Evolutionary conservation across 2,329 filamentous ascomycete genomes (phyloP), one percentile per base, ranked within the genome.

Genomic region (Microdochium bolleyi): DNA sequence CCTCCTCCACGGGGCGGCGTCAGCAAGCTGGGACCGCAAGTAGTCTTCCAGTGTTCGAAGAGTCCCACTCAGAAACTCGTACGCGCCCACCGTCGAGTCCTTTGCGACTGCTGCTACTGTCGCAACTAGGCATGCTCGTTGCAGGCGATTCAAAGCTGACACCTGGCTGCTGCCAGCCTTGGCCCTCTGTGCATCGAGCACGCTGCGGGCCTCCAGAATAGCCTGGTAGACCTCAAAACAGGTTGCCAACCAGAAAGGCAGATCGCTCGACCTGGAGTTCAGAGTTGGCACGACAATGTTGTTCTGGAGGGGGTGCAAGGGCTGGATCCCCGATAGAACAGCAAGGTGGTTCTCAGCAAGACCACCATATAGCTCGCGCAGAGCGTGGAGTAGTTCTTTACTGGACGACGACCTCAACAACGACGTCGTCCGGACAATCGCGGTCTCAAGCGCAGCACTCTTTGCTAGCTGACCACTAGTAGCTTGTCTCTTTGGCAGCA

Each of bases 221-320:
- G 76, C 71, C 13, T 71, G 60, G 46, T 73, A 73, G 49, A 76
- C 67, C 50, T 85, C 81, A 51, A 79, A 78, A 56, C 76, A 75
- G 7, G 67, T 66, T 14, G 73, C 76, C 13, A 80, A 67, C 79
- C 80, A 84, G 54, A 67, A 67, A 2, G 69, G 63, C 61, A 70
- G 55, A 56, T 70, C 61, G 61, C 64, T 50, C 62, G 57, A 61
- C 13, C 61, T 58, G 3, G 60, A 55, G 16, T 73, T 65, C 27
- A 82, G 62, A 2, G 82, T 60, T 5, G 71, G 68, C 2, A 78
- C 65, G n/a, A 83, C 64, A 2, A 73, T 70, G 2, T 74, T 73
- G 58, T 87, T 86, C 55, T 81, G 76, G 19, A 85, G 65, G 13
- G 82, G 76, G 57, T 86, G 80, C 9, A 85, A 63, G 2, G 82